These are phyloP conservation scores for Candida hispaniensis DNA, from an alignment of 805 yeast genomes.

Conservation along the genomic window DNA sequence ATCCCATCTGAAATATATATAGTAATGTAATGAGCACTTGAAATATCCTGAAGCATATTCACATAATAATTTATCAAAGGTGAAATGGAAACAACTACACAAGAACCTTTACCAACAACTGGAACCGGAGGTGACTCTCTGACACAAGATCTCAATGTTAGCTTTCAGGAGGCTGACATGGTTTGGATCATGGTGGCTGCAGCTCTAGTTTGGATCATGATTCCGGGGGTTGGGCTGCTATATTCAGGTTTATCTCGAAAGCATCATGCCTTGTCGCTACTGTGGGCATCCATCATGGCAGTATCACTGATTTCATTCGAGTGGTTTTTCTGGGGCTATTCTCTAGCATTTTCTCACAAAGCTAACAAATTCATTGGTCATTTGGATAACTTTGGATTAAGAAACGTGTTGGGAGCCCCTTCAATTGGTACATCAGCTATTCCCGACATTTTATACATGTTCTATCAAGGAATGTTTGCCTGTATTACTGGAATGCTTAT, in stretches of 20 bases:
- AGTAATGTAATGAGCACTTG: no score
- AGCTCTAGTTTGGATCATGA: slow-evolving; percentile 62
- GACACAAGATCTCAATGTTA: slow-evolving; percentile 57
- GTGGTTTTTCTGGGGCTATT: slow-evolving; percentile 98
- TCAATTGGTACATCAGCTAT: slow-evolving; percentile 45
- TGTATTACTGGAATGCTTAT: slow-evolving; percentile 83
- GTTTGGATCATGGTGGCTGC: slow-evolving; percentile 46
- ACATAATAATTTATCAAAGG: no score
- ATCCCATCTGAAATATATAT: no score
- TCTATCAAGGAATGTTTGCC: slow-evolving; percentile 96
- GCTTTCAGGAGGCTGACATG: slow-evolving; percentile 65
- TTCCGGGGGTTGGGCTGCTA: slow-evolving; percentile 89
- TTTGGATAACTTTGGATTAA: slow-evolving; percentile 68
- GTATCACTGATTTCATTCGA: slow-evolving; percentile 76
- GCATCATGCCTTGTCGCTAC: slow-evolving; percentile 85
- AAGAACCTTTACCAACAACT: slow-evolving; percentile 15
- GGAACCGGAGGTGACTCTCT: slow-evolving; percentile 74
- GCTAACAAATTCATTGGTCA: slow-evolving; percentile 70
- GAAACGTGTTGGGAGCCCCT: slow-evolving; percentile 73
- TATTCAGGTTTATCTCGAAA: slow-evolving; percentile 92
- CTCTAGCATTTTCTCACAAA: slow-evolving; percentile 69
- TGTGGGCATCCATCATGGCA: slow-evolving; percentile 93
- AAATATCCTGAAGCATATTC: no score
- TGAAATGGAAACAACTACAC: slow-evolving; percentile 11
- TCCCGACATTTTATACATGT: slow-evolving; percentile 86